Percentiles rank a stretch among this genome's conserved stretches.
These are phyloP conservation scores for Xanthoconium purpureum DNA, from an alignment of 768 basidiomycete genomes.

Conservation along the genomic window DNA sequence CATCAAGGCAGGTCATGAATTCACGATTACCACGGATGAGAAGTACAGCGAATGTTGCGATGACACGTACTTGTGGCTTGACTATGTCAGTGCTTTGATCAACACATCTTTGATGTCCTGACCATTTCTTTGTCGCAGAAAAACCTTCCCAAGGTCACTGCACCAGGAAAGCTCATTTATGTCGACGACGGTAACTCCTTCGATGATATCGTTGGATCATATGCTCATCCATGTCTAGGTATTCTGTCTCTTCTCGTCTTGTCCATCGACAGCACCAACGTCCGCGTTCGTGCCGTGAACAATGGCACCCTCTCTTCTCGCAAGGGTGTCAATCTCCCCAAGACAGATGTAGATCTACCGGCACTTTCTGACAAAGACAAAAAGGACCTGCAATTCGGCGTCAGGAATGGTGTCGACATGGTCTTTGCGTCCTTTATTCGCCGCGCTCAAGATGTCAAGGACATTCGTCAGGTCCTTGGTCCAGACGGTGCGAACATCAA, in stretches of 20 bases:
- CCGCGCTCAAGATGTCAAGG: slow-evolving; percentile 86
- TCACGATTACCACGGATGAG: slow-evolving; percentile 81
- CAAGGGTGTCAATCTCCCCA: slow-evolving; percentile 99
- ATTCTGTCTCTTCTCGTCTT: slow-evolving; percentile 93
- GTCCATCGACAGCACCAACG: slow-evolving; percentile 75
- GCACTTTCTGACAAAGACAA: slow-evolving; percentile 99
- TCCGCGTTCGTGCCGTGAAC: slow-evolving; percentile 86
- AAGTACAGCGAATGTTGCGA: slow-evolving; percentile 77
- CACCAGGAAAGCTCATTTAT: slow-evolving; percentile 96
- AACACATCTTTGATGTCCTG: background rate
- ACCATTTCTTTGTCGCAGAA: slow-evolving; percentile 39
- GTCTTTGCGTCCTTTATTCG: slow-evolving; percentile 99
- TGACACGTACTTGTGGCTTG: slow-evolving; percentile 84
- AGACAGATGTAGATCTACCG: slow-evolving; percentile 95
- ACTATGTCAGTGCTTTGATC: slow-evolving; percentile 67
- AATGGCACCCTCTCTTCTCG: slow-evolving; percentile 90
- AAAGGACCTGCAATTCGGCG: slow-evolving; percentile 89
- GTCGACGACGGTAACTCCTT: slow-evolving; percentile 80
- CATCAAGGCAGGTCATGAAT: slow-evolving; percentile 90
- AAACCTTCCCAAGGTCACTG: slow-evolving; percentile 94
- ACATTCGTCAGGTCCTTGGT: slow-evolving; percentile 91
- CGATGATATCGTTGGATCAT: background rate
- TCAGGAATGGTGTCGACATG: slow-evolving; percentile 98
- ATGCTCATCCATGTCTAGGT: slow-evolving; percentile 33
- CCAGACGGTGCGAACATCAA: slow-evolving; percentile 95